These are phyloP conservation scores for Paratinospora sagittata DNA, from an alignment of 164 flowering plant genomes.

Conservation along the genomic window DNA sequence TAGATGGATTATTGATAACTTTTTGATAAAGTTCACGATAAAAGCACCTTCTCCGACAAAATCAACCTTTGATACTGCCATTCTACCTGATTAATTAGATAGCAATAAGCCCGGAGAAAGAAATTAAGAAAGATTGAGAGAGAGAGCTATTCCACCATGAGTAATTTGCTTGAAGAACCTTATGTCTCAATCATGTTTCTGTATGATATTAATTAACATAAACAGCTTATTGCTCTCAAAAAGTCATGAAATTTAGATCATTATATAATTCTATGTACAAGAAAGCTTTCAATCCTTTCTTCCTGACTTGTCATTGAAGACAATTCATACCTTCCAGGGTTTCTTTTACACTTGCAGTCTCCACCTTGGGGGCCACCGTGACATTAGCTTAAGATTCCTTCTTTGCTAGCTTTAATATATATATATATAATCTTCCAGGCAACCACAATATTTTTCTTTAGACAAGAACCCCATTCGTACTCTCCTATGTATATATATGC, in stretches of 20 bases:
- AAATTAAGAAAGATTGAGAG: background rate
- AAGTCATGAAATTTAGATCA: background rate
- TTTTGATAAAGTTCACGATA: background rate
- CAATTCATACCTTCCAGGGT: background rate
- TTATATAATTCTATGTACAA: background rate
- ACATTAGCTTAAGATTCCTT: conserved; percentile 1
- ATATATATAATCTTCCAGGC: too few relatives aligned
- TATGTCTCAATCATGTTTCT: background rate
- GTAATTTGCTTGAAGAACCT: background rate
- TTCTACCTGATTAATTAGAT: background rate
- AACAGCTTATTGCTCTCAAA: background rate
- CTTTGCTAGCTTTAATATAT: background rate
- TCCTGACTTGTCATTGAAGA: background rate
- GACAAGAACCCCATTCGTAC: too few relatives aligned
- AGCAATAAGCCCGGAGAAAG: conserved; percentile 25
- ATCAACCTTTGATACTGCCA: background rate
- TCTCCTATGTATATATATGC: too few relatives aligned
- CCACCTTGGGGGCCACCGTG: background rate
- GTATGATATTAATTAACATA: background rate
- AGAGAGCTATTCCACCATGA: background rate
- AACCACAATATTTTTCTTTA: too few relatives aligned
- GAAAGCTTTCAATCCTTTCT: background rate
- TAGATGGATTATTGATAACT: background rate
- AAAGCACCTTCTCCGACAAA: background rate
- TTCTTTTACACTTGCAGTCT: background rate